phyloP scores from a whole-genome alignment of 176 grass and related monocot genomes.

The barley (Hordeum vulgare) region MorexV3_pseudomolecules_assembly NC_058524.1:111325328-111325827 shows the following conservation, averaged over 20 bases:
- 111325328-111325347: not conserved
- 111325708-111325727: not conserved
- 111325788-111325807: not conserved
- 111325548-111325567: not conserved
- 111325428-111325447: not conserved
- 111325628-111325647: constrained; percentile 4
- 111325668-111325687: not conserved
- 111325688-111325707: not conserved
- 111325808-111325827: not conserved
- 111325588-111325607: not conserved
- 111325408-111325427: not conserved
- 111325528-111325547: not conserved
- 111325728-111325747: constrained; percentile 17
- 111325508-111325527: not conserved
- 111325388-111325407: not conserved
- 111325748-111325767: not conserved
- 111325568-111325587: not conserved
- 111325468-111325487: not conserved
- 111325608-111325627: not conserved
- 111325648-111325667: not conserved
- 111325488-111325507: constrained; percentile 19
- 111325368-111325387: not conserved
- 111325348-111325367: not conserved
- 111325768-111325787: not conserved
- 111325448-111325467: not conserved